Evolutionary conservation across 306 rosid genomes (phyloP), one percentile per base, ranked within the genome.

Genomic region (Alnus rubra): DNA sequence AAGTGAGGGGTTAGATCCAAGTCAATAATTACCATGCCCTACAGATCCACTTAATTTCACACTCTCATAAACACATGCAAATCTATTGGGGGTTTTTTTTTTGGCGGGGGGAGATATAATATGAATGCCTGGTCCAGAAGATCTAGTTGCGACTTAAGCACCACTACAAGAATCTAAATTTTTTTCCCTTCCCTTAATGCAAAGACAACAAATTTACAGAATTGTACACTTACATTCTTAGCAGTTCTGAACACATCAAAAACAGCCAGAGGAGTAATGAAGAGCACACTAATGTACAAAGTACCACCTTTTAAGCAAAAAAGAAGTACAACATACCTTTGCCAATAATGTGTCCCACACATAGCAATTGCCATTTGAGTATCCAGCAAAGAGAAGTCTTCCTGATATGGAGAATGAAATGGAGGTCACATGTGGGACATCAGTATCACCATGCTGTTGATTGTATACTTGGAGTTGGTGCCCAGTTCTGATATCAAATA

Each of bases 291-390:
- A 8, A 9, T 49, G 13, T 9, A 49, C 23, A 53, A 53, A 53
- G 5, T 16, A 53, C 7, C 6, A 15, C 23, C 19, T 63, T 62
- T 63, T 8, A 63, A 37, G 9, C 11, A 13, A 6, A 15, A 69
- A 2, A 69, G 69, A 71, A 79, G 69, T 30, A 31, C 49, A 73
- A 75, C 78, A 78, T 90, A 94, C 97, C 98, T 85, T 83, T 53
- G 97, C 98, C 82, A 92, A 81, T 79, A 94, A 82, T 55, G 98
- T 94, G 82, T 94, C 97, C 98, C 97, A 94, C 39, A 92, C 98
- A 85, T 85, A 88, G 87, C 97, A 94, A 82, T 88, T 89, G 0
- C 92, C 91, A 74, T 94, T 94, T 69, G 90, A 79, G 82, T 94
- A 94, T 78, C 95, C 98, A 86, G 93, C 97, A 78, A 94, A 87